Evolutionary conservation across 2,329 filamentous ascomycete genomes (phyloP), one percentile per base, ranked within the genome.

Genomic region (Dryadomyces quercivorus): DNA sequence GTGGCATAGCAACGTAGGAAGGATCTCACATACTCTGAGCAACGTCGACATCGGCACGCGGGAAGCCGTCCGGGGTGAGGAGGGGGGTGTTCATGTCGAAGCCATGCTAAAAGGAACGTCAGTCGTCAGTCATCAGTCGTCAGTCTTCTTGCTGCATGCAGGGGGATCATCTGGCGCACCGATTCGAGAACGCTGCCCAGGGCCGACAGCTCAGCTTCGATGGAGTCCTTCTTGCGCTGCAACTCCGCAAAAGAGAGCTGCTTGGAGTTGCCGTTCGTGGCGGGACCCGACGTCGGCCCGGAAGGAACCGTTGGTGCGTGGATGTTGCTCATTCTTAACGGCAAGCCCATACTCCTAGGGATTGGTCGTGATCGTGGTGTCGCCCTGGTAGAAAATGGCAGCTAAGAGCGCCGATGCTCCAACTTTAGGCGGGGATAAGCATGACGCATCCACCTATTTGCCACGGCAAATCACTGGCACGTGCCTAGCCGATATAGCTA

Each of bases 21-120:
- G 46, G 20, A 10, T 52, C 52, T 34, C 38, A 54, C 75, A 60
- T 81, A 93, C 89, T 93, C 71, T 96, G 92, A 26, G 93, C 86
- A 59, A 98, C 86, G 67, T 98, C 93, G 59, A 98, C 84, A 69
- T 98, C 93, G 63, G 88, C 85, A 65, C 93, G 81, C 36, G 93
- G 93, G 66, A 88, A 98, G 50, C 93, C 93, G 70, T 97, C 93
- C 58, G 83, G 80, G 15, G 92, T 96, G 22, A 89, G 81, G 43
- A 98, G 80, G 56, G 82, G 77, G 8, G 93, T 96, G 63, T 85
- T 84, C 93, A 98, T 98, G 63, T 86, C 84, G 53, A 95, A 92
- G 47, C 86, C 84, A 74, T 97, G 92, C 91, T 96, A 36, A 5
- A 22, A 15, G 1, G n/a, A 15, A 22, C 31, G 50, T 52, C 13